phyloP scores from a whole-genome alignment of 2,329 filamentous ascomycete genomes.

The Phoma sp. region DNA sequence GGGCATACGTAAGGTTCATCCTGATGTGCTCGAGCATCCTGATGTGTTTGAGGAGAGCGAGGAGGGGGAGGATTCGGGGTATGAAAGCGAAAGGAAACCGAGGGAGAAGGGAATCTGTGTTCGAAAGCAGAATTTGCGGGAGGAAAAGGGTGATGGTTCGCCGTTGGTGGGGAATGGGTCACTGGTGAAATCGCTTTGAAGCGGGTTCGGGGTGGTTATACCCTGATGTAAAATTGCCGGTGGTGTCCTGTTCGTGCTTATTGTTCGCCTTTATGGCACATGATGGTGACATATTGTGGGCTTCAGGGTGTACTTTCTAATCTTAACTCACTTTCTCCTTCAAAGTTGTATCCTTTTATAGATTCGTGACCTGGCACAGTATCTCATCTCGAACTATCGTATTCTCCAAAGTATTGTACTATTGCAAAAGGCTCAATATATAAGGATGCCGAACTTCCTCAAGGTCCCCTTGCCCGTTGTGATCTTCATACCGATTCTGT shows the following conservation, averaged over 20 bases:
- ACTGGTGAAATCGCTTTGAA: background rate
- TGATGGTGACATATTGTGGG: background rate
- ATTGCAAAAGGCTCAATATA: background rate
- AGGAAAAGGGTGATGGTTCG: background rate
- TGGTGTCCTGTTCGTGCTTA: background rate
- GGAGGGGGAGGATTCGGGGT: background rate
- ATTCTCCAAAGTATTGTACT: background rate
- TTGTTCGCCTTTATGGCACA: too few species aligned
- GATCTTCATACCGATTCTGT: slow-evolving; percentile 71
- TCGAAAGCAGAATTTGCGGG: too few species aligned
- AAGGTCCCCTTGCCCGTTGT: slow-evolving; percentile 73
- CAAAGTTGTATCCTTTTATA: background rate
- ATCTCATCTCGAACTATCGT: background rate
- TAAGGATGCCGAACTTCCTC: slow-evolving; percentile 40
- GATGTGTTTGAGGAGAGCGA: background rate
- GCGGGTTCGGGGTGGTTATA: background rate
- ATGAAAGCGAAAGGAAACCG: background rate
- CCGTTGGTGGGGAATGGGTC: background rate
- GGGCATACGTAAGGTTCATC: background rate
- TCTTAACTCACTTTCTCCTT: background rate
- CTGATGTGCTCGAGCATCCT: background rate
- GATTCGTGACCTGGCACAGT: background rate
- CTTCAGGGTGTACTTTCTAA: background rate
- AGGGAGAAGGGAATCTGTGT: background rate
- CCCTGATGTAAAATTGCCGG: background rate